Base-by-base conservation (phyloP, 768 basidiomycete species). In the Lentinula edodes region DNA sequence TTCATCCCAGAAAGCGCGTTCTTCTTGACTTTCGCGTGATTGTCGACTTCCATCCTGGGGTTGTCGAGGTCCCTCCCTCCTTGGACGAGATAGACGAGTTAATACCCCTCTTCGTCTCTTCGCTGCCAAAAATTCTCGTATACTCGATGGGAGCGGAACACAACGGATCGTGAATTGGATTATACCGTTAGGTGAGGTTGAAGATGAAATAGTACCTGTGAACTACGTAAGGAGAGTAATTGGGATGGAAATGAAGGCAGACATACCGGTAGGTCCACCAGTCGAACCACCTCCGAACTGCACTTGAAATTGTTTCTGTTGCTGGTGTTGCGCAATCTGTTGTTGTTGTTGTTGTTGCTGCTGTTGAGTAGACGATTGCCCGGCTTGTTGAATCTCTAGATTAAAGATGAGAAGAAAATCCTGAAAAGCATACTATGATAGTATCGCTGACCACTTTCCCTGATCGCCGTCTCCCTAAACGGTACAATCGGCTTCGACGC, bases 401-500 rank as follows among this genome's bases (percentile, higher is more conserved):
- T 16, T 16, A 20, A 10, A 64, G 23, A 56, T 18, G 35, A 39
- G 23, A 45, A 36, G 9, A 20, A 52, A 43, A 39, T 28, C 43
- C 18, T 7, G 28, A 53, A 32, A 38, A 34, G 61, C 58, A 43
- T 28, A 35, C 53, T 20, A n/a, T 6, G 3, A 20, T 1, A n/a
- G 36, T 8, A 63, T 67, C 69, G 28, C 69, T 41, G 6, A 56
- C 55, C 23, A 38, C 6, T 15, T 10, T 80, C 93, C 66, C 85
- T 90, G 13, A 96, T 83, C 0, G 93, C 91, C 0, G 97, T 98
- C 74, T 98, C 97, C 43, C 97, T 84, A 78, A 98, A 99, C 10
- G 97, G 97, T 2, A 99, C 97, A 61, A 98, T 98, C 0, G 95
- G 95, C 67, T 94, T 87, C 1, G 95, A 98, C 1, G 90, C 88